These are phyloP conservation scores for Nannochloris sp. DNA, from an alignment of 139 green algal genomes.

Conservation along the genomic window DNA sequence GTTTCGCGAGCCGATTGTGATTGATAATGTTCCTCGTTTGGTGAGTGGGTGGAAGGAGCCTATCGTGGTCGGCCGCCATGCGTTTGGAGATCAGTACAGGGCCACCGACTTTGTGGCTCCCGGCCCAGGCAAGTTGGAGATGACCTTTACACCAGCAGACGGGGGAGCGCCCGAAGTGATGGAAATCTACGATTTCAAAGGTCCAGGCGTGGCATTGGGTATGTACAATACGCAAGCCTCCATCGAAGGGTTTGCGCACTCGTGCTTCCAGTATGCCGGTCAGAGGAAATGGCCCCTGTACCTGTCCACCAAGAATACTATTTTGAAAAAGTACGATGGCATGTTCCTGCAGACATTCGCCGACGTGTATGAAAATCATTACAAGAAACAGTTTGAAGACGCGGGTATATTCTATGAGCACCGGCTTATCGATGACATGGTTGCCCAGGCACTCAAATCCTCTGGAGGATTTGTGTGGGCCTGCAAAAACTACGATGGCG, in stretches of 20 bases:
- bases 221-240: conserved; percentile 97
- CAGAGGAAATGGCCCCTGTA: conserved; percentile 78
- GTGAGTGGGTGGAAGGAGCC: conserved; percentile 85
- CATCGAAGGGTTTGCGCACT: conserved; percentile 83
- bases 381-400: conserved; percentile 75
- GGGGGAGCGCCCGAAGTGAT: conserved; percentile 40
- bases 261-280: conserved; percentile 88
- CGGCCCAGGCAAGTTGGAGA: conserved; percentile 68
- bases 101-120: conserved; percentile 79
- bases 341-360: conserved; percentile 67
- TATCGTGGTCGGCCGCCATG: conserved; percentile 88
- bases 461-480: conserved; percentile 93
- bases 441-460: conserved; percentile 87
- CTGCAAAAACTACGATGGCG: conserved; percentile 62
- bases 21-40: conserved; percentile 84
- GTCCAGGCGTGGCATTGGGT: conserved; percentile 59
- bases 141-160: conserved; percentile 58
- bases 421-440: conserved; percentile 97
- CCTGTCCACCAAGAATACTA: conserved; percentile 97
- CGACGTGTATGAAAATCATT: conserved; percentile 79
- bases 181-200: conserved; percentile 44
- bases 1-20: conserved; percentile 93
- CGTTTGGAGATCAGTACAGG: conserved; percentile 94
- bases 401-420: conserved; percentile 92
- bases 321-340: conserved; percentile 94